A percentile compares a stretch with the other conserved stretches of the same genome.
Evolutionary conservation across 306 rosid genomes (phyloP).

Genomic region (Leucaena leucocephala): DNA sequence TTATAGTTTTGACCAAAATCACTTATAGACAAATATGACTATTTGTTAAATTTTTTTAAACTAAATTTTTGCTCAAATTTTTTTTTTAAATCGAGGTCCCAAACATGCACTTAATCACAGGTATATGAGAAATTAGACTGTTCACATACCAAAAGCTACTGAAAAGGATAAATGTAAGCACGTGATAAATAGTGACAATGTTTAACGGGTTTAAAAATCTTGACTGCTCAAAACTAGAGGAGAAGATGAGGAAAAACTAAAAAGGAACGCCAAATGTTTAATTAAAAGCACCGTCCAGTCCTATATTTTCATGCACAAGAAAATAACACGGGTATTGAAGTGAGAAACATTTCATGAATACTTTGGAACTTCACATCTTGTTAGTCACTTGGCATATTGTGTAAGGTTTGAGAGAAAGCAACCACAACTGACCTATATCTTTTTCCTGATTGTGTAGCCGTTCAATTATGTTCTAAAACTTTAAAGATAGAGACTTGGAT

Average conservation of each 20-base stretch:
- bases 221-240: background rate
- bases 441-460: background rate
- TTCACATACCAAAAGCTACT: background rate
- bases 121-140: background rate
- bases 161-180: conserved; percentile 1
- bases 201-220: background rate
- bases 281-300: background rate
- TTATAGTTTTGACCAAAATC: too few species aligned
- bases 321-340: background rate
- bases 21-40: too few species aligned
- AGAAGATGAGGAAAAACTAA: background rate
- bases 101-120: too few species aligned
- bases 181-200: background rate
- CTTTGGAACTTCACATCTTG: background rate
- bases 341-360: background rate
- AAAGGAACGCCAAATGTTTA: background rate
- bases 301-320: background rate
- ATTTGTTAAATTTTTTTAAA: too few species aligned
- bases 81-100: too few species aligned
- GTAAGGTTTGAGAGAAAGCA: background rate
- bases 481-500: background rate
- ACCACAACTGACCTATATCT: background rate
- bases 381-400: background rate
- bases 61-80: too few species aligned
- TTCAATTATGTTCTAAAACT: background rate